Percentiles rank a stretch among this genome's conserved stretches.
These are phyloP conservation scores for Aechmea fasciata DNA, from an alignment of 176 grass and related monocot genomes.

Conservation along the genomic window DNA sequence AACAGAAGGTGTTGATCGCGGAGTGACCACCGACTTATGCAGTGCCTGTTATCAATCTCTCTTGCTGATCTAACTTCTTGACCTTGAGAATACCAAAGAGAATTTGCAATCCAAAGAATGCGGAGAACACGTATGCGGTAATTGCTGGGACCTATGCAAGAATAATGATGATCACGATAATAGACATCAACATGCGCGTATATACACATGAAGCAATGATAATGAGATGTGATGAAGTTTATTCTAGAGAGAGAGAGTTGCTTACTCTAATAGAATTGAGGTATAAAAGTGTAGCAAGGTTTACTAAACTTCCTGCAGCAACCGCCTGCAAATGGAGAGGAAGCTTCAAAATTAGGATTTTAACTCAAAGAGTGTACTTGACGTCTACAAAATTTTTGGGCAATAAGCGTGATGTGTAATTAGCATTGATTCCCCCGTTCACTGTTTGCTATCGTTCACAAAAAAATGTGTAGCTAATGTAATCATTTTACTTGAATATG, in stretches of 20 bases:
- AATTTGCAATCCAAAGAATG: conserved; percentile 80
- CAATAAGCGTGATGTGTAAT: neutral
- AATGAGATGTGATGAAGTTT: neutral
- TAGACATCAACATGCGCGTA: no score
- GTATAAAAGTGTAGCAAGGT: conserved; percentile 76
- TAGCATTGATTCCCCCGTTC: neutral
- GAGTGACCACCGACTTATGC: conserved; percentile 31
- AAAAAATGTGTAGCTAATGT: neutral
- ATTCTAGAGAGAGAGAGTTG: neutral
- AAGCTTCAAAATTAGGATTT: conserved; percentile 19
- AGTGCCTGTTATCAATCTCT: conserved; percentile 91
- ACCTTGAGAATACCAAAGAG: conserved; percentile 74
- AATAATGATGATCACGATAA: conserved; percentile 10
- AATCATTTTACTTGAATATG: conserved; percentile 9
- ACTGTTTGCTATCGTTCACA: no score
- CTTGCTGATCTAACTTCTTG: conserved; percentile 74
- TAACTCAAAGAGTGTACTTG: conserved; percentile 1
- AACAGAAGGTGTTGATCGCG: conserved; percentile 10
- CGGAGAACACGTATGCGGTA: conserved; percentile 47
- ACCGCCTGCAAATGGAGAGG: conserved; percentile 40
- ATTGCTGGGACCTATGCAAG: conserved; percentile 56
- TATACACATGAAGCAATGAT: conserved; percentile 7
- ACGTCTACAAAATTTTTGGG: neutral
- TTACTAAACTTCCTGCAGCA: conserved; percentile 82
- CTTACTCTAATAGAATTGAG: conserved; percentile 83